Evolutionary conservation across 2,329 filamentous ascomycete genomes (phyloP).

Genomic region (Fusarium pseudonygamai): DNA sequence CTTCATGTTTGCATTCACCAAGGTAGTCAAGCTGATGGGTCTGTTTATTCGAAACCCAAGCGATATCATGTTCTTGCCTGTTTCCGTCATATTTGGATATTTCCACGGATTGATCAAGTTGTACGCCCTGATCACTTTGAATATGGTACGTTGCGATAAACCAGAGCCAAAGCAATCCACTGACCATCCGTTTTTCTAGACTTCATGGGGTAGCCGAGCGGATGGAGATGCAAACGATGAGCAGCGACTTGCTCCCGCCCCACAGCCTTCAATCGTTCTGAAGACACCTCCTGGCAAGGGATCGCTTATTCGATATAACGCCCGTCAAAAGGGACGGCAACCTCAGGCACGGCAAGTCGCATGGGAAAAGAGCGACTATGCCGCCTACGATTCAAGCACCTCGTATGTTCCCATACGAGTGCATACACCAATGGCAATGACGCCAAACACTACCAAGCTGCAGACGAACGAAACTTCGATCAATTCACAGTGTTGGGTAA

Average conservation of each 20-base stretch:
- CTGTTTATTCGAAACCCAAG: conserved; percentile 86
- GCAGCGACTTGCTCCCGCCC: conserved; percentile 68
- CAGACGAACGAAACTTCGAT: conserved; percentile 36
- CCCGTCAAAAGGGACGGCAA: conserved; percentile 53
- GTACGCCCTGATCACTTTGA: conserved; percentile 83
- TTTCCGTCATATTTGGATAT: conserved; percentile 92
- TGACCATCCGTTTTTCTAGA: conserved; percentile 62
- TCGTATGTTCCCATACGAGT: conserved; percentile 48
- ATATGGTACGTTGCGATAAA: conserved; percentile 72
- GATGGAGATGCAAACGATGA: conserved; percentile 88
- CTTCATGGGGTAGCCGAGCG: conserved; percentile 93
- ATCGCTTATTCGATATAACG: conserved; percentile 58
- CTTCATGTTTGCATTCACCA: conserved; percentile 85
- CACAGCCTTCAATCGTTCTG: conserved; percentile 53
- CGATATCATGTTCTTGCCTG: conserved; percentile 80
- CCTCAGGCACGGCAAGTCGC: conserved; percentile 37
- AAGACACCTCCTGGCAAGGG: conserved; percentile 55
- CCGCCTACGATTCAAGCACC: conserved; percentile 50
- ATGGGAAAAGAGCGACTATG: conserved; percentile 48
- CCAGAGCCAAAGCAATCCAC: not conserved
- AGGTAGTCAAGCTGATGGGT: conserved; percentile 89
- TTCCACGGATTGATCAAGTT: conserved; percentile 93
- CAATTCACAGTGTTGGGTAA: conserved; percentile 34
- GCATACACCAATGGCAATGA: conserved; percentile 37
- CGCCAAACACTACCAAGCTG: conserved; percentile 34